These are phyloP conservation scores for Aureobasidium uvarum DNA, from an alignment of 2,329 filamentous ascomycete species.

Conservation along the genomic window DNA sequence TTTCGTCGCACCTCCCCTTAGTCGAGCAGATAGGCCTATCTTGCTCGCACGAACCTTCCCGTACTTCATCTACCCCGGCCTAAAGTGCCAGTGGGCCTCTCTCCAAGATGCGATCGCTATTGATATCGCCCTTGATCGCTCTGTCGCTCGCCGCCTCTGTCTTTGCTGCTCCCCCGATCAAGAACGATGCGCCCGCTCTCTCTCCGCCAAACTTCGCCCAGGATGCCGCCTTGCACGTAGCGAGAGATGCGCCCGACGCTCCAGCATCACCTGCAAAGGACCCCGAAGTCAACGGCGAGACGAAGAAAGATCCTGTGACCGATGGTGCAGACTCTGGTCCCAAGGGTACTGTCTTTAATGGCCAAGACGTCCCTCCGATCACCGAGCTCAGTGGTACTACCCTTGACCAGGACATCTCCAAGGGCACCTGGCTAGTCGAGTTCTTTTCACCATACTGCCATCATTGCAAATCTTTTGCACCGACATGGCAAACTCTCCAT, in stretches of 20 bases:
- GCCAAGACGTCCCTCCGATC: conserved; percentile 63
- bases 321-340: conserved; percentile 30
- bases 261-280: conserved; percentile 29
- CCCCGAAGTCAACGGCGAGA: conserved; percentile 34
- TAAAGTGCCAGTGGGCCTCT: conserved; percentile 26
- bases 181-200: conserved; percentile 24
- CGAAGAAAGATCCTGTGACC: conserved; percentile 40
- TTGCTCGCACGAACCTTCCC: background rate
- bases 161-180: conserved; percentile 28
- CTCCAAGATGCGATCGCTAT: conserved; percentile 35
- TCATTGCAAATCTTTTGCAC: conserved; percentile 77
- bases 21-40: background rate
- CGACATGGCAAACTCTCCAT: conserved; percentile 86
- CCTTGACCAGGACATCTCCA: conserved; percentile 57
- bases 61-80: background rate
- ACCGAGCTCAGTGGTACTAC: conserved; percentile 59
- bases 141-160: conserved; percentile 33
- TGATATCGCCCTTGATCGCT: conserved; percentile 35
- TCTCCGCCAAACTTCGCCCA: conserved; percentile 1
- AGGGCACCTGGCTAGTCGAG: conserved; percentile 62
- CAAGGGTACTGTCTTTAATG: conserved; percentile 61
- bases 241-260: conserved; percentile 29
- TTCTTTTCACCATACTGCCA: conserved; percentile 55
- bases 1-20: background rate
- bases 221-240: conserved; percentile 26